Evolutionary conservation across 768 basidiomycete genomes (phyloP).

Genomic region (Calocybe gangraenosa): DNA sequence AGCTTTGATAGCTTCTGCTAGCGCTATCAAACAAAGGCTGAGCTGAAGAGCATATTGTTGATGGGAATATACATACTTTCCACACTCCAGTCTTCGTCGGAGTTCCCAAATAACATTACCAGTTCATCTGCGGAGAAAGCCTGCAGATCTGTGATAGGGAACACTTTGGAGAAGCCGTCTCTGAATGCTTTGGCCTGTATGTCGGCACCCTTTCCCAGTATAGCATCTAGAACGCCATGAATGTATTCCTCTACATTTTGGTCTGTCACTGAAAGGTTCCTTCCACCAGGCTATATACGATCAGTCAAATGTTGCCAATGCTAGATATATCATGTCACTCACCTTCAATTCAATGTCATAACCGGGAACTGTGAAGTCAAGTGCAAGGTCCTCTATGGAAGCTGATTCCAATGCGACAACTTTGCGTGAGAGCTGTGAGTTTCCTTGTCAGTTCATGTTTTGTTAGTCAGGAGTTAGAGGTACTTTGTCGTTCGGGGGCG

Average conservation of each 20-base stretch:
- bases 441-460: slow-evolving; percentile 3
- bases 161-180: slow-evolving; percentile 94
- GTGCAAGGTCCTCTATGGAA: slow-evolving; percentile 79
- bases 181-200: slow-evolving; percentile 88
- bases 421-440: slow-evolving; percentile 46
- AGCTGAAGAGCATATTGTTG: slow-evolving; percentile 8
- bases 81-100: slow-evolving; percentile 94
- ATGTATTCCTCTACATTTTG: slow-evolving; percentile 91
- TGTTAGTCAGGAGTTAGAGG: slow-evolving; percentile 1
- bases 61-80: slow-evolving; percentile 65
- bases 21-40: slow-evolving; percentile 44
- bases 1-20: slow-evolving; percentile 88
- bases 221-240: slow-evolving; percentile 79
- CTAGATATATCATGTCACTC: slow-evolving; percentile 19
- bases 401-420: slow-evolving; percentile 56
- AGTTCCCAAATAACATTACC: slow-evolving; percentile 93
- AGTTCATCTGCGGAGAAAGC: slow-evolving; percentile 94
- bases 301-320: neutral
- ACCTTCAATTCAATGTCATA: slow-evolving; percentile 91
- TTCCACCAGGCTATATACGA: slow-evolving; percentile 63
- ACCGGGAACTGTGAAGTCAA: slow-evolving; percentile 97
- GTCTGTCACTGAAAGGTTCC: slow-evolving; percentile 75
- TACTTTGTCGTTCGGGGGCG: slow-evolving; percentile 53
- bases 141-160: slow-evolving; percentile 86
- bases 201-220: slow-evolving; percentile 75